phyloP scores from a whole-genome alignment of 208 protist species.

The Endotrypanum monterogeii region DNA sequence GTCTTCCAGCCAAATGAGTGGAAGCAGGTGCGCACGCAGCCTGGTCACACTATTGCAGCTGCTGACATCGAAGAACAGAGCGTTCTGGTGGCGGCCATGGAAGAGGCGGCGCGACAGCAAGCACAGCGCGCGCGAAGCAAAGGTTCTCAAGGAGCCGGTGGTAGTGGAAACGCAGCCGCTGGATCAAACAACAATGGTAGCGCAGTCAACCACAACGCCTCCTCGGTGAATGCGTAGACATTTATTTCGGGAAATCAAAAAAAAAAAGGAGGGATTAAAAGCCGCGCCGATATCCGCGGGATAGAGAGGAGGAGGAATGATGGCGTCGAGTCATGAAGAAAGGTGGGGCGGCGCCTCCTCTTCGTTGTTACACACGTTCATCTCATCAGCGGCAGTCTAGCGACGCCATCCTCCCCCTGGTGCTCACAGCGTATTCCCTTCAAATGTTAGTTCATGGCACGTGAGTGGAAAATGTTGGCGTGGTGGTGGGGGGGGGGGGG shows the following conservation, averaged over 20 bases:
- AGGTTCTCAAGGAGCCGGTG: constrained; percentile 13
- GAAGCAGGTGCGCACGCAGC: constrained; percentile 44
- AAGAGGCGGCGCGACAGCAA: constrained; percentile 43
- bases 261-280: neutral
- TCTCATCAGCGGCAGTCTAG: too few relatives aligned
- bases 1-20: constrained; percentile 75
- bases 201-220: constrained; percentile 2
- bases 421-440: too few relatives aligned
- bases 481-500: too few relatives aligned
- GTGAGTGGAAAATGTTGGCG: too few relatives aligned
- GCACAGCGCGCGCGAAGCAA: constrained; percentile 26
- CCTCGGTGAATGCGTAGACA: constrained; percentile 11
- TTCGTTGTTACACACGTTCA: too few relatives aligned
- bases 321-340: too few relatives aligned
- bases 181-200: constrained; percentile 22
- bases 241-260: neutral
- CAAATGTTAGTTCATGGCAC: too few relatives aligned
- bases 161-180: neutral
- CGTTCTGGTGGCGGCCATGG: constrained; percentile 52
- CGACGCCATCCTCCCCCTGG: too few relatives aligned
- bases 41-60: constrained; percentile 48
- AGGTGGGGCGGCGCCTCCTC: neutral
- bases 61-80: constrained; percentile 52
- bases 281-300: too few relatives aligned
- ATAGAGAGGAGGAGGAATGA: too few relatives aligned